Evolutionary conservation across 2,329 filamentous ascomycete species (phyloP), one percentile per base, ranked within the genome.

Genomic region (Nothophaeocryptopus gaeumannii): DNA sequence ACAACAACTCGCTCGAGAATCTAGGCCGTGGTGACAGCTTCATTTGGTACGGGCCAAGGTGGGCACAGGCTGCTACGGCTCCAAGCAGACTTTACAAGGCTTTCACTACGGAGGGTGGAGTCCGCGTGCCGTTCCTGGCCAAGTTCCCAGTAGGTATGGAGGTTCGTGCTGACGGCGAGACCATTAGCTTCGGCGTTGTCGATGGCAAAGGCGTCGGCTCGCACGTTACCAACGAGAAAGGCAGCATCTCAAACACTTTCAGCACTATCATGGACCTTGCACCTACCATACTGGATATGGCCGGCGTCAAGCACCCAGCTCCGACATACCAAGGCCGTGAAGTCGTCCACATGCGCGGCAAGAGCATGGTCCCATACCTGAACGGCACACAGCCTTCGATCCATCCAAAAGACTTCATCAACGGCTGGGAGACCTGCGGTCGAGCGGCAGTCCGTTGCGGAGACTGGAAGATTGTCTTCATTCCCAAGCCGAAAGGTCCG

Each of bases 21-120:
- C 72, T 83, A 29, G 81, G 81, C 9, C 74, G 78, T 42, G 76
- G 67, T 40, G 70, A 82, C 61, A 78, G 74, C 2, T 83, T 80
- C 61, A 76, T 81, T 50, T 83, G 80, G 80, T 83, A 83, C 55
- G 80, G 80, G 1, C 76, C 76, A 2, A 74, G 74, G 11, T 81
- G 79, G 77, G 79, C 78, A 1, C 73, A 76, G 60, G 77, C 77
- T 29, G 72, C 76, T 10, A 80, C 77, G 1, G 76, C 78, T 1
- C 76, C 77, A 1, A 74, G 70, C 9, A 65, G 73, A 29, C 62
- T 74, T 16, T 79, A 75, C 68, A 78, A 78, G 50, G 67, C 68
- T 15, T 72, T 68, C 59, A 70, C 70, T 5, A 73, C 71, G 2
- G 71, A 74, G 59, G 72, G 78, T 1, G 78, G 78, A 33, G 75